Base-by-base conservation (phyloP, 345 rosid genomes). In the Populus euphratica region DNA sequence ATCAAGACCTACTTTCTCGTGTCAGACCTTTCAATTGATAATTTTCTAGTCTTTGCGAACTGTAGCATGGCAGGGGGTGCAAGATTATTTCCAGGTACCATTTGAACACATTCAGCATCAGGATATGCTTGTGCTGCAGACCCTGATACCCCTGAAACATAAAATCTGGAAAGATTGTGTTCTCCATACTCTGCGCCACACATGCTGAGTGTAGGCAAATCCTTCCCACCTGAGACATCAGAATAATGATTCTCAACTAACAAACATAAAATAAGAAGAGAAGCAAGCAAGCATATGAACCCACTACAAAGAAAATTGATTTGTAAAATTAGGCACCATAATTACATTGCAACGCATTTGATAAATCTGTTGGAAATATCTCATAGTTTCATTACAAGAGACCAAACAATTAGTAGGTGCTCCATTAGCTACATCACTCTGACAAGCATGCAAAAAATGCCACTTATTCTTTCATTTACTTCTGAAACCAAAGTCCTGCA, bases 21-120 rank as follows among this genome's bases (percentile, higher is more conserved):
- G 49, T 96, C 99, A 61, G 98, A 84, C 65, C 92, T 92, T 82
- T 96, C 99, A 64, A 88, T 76, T 2, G 97, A 92, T 81, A 96
- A 84, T 84, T 94, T 96, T 86, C 98, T 92, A 11, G 98, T 89
- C 86, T 92, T 96, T 49, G 98, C 95, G 77, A 96, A 96, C 72
- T 92, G 98, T 78, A 96, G 81, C 90, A 92, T 82, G 29, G 96
- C 81, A 80, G 94, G 83, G 66, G 88, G 84, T 10, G 84, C 82
- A 33, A 86, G 86, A 83, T 89, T 95, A 73, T 82, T 90, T 77
- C 91, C 94, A 80, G 93, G 81, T 73, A 77, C 81, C 36, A 94
- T 83, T 71, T 91, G 98, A 74, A 86, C 83, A 77, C 81, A 85
- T 71, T 92, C 98, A 77, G 89, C 85, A 85, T 96, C 97, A 72